Evolutionary conservation across 2,329 filamentous ascomycete species (phyloP).

Genomic region (Zasmidium cellare): DNA sequence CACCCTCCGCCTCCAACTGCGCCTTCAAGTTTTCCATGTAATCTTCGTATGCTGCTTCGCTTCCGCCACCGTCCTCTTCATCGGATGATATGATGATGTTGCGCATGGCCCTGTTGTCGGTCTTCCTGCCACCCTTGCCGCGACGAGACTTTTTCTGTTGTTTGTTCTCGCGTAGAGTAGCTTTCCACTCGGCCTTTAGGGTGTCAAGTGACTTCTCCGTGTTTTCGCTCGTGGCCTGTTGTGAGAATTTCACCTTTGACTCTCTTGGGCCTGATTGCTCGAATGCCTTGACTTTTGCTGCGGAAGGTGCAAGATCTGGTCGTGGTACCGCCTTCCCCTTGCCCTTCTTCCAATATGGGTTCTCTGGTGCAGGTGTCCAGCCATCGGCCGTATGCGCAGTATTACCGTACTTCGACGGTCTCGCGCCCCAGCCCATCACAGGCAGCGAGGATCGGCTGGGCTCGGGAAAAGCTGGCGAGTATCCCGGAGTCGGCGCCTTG

Average conservation of each 20-base stretch:
- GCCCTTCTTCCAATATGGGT: conserved; percentile 29
- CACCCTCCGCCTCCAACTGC: conserved; percentile 26
- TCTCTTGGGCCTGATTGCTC: conserved; percentile 14
- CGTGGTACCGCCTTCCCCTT: conserved; percentile 18
- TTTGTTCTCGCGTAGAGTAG: conserved; percentile 28
- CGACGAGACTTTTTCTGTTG: conserved; percentile 19
- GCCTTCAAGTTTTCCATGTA: conserved; percentile 68
- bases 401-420: conserved; percentile 19
- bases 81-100: conserved; percentile 49
- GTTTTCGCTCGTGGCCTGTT: conserved; percentile 7
- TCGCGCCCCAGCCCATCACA: conserved; percentile 24
- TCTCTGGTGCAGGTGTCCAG: conserved; percentile 29
- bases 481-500: background rate
- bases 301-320: conserved; percentile 22
- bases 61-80: conserved; percentile 33
- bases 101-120: conserved; percentile 32
- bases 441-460: background rate
- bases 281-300: conserved; percentile 14
- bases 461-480: background rate
- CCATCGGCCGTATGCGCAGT: conserved; percentile 9
- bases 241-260: conserved; percentile 22
- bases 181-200: conserved; percentile 28
- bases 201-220: conserved; percentile 23
- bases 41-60: conserved; percentile 55
- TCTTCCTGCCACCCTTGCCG: conserved; percentile 32